phyloP scores from a whole-genome alignment of 768 basidiomycete species.

The Mycena maculata region DNA sequence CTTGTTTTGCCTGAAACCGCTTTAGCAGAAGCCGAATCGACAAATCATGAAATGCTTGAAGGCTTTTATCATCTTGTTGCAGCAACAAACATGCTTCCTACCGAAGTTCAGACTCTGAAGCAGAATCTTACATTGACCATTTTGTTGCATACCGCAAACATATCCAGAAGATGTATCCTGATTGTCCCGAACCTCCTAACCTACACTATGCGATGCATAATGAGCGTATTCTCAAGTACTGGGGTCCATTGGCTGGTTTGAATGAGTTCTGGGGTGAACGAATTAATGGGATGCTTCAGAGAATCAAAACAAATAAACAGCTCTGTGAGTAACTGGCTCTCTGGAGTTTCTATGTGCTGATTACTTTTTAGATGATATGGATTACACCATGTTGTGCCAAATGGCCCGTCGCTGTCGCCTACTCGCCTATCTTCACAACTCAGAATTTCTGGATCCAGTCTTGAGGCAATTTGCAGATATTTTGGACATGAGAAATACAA shows the following conservation, averaged over 20 bases:
- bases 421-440: constrained; percentile 7
- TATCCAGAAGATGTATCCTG: constrained; percentile 11
- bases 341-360: not conserved
- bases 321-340: constrained; percentile 7
- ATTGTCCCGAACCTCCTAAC: constrained; percentile 15
- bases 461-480: constrained; percentile 5
- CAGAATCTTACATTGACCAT: constrained; percentile 15
- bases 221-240: constrained; percentile 18
- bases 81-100: constrained; percentile 30
- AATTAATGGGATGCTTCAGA: constrained; percentile 24
- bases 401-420: too few species aligned
- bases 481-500: not conserved
- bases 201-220: constrained; percentile 34
- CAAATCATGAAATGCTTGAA: too few species aligned
- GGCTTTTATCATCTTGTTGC: constrained; percentile 26
- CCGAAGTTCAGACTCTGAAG: constrained; percentile 17
- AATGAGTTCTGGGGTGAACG: constrained; percentile 32
- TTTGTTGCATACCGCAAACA: constrained; percentile 21
- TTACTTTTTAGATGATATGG: constrained; percentile 8
- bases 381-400: constrained; percentile 14
- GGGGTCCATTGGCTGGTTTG: constrained; percentile 30
- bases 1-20: constrained; percentile 30
- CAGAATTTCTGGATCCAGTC: not conserved
- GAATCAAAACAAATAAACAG: constrained; percentile 24
- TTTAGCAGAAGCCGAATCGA: not conserved